phyloP scores from a whole-genome alignment of 2,329 filamentous ascomycete species.

The Didymellaceae sp. region DNA sequence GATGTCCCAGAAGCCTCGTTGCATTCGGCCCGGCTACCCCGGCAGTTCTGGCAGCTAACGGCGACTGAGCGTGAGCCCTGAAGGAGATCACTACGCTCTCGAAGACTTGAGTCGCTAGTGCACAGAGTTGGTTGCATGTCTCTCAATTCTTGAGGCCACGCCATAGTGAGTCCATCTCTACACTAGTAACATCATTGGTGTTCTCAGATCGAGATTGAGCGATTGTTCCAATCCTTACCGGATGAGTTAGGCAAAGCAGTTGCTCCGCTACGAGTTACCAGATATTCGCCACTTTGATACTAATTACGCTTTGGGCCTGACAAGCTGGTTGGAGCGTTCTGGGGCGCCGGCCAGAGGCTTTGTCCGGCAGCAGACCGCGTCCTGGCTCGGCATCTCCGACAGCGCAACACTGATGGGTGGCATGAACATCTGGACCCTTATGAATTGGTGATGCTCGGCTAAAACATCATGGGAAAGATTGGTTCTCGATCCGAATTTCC shows the following conservation, averaged over 20 bases:
- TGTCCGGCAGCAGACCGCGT: not conserved
- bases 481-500: conserved; percentile 16
- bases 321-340: conserved; percentile 2
- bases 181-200: not conserved
- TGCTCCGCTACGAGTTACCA: not conserved
- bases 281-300: conserved; percentile 5
- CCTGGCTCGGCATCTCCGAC: conserved; percentile 3
- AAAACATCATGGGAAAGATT: conserved; percentile 14
- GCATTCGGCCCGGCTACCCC: conserved; percentile 6
- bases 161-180: not conserved
- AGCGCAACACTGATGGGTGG: conserved; percentile 5
- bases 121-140: not conserved
- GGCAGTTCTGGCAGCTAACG: not conserved
- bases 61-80: no score
- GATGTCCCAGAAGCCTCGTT: not conserved
- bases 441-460: not conserved
- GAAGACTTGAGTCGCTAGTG: not conserved
- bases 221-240: not conserved
- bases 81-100: conserved; percentile 2
- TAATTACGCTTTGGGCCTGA: not conserved
- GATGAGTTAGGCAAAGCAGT: not conserved
- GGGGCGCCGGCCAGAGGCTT: not conserved
- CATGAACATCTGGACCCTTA: not conserved
- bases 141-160: not conserved
- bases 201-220: conserved; percentile 1